Evolutionary conservation across 2,329 filamentous ascomycete species (phyloP), one percentile per base, ranked within the genome.

Genomic region (Rhinocladiella similis): DNA sequence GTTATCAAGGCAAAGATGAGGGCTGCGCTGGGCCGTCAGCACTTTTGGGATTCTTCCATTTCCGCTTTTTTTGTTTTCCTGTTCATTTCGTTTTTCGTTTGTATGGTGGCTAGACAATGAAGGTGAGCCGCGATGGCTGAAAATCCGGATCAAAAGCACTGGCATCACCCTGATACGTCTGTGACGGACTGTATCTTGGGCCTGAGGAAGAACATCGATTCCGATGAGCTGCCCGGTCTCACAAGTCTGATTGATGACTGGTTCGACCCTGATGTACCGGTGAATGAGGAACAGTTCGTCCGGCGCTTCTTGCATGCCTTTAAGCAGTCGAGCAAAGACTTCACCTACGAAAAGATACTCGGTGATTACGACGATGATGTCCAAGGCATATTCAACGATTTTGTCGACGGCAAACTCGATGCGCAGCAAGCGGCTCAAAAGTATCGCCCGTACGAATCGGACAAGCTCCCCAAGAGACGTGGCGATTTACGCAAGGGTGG

Each of bases 151-250:
- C 18, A 45, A 36, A n/a, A 53, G 22, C 59, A 59, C 49, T 56
- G 56, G 16, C 54, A 62, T 45, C 50, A 62, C 22, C 54, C 56
- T 10, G 13, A 48, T 29, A 51, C 56, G 19, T 59, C 59, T n/a
- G 56, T 62, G 36, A 62, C 56, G 25, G 59, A 62, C 12, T 59
- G 59, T 38, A 59, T 62, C 33, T 39, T 62, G 35, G 59, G 53
- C 3, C 38, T 62, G 41, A 59, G 36, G 38, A 19, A 54, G 14
- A 59, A 59, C n/a, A 47, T 59, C 14, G 51, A 62, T 29, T 41
- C 46, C 27, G 54, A 59, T 5, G 51, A 57, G 29, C 59, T 62
- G 16, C 59, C 59, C 25, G 59, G 59, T 16, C 51, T 62, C 41
- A 27, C 29, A 3, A 41, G 38, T 3, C 45, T 62, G 41, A 62